Evolutionary conservation across 257 asterid species (phyloP), one percentile per base, ranked within the genome.

Genomic region (Henckelia pumila): DNA sequence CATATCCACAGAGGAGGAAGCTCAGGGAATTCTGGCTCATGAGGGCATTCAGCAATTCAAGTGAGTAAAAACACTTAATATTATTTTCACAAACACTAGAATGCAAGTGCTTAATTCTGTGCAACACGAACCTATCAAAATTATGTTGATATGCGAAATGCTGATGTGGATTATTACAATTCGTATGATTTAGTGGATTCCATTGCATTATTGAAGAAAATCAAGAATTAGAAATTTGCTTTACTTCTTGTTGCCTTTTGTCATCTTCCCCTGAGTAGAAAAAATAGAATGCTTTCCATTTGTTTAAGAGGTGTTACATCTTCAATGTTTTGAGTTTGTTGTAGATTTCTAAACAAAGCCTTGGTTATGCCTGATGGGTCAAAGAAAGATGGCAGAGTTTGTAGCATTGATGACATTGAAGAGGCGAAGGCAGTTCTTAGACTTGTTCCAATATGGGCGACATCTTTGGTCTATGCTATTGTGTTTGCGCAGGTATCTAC

Each of bases 391-490:
- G 70, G 63, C 50, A 58, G 60, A 59, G 79, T 70, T 26, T 76
- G 81, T 13, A 77, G 73, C 67, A 61, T 77, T 29, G 35, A 44
- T 9, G 84, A 84, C 59, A 47, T 71, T 17, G 88, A 84, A 76
- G 87, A 80, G 59, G 84, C 82, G 5, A 88, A 86, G 72, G 73
- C 82, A 10, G 57, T 84, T 59, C 82, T 80, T 21, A 72, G 86
- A 74, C 86, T 88, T 22, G 57, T 83, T 64, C 91, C 91, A 2
- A 76, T 86, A 73, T 88, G 94, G 91, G 67, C 62, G 0, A 59
- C 90, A 1, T 83, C 86, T 71, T 67, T 88, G 58, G 79, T 70
- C 29, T 86, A 75, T 29, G 81, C 78, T 22, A 56, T 86, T 22
- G 79, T 84, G 8, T 78, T 59, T 59, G 66, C 89, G 7, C 94